Evolutionary conservation across 2,329 filamentous ascomycete genomes (phyloP).

Genomic region (Epichloe hybrida): DNA sequence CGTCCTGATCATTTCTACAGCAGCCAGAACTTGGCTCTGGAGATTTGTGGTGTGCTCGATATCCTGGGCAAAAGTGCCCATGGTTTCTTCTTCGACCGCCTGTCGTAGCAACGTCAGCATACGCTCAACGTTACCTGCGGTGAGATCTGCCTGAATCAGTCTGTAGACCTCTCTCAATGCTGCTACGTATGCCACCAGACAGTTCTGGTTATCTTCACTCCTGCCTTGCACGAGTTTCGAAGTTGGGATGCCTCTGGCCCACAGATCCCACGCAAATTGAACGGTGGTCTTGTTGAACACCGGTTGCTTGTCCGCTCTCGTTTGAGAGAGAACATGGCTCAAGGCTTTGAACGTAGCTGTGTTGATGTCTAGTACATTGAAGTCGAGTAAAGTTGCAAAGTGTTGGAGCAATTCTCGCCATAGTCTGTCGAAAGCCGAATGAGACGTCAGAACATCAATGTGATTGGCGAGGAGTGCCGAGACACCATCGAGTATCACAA

Average conservation of each 20-base stretch:
- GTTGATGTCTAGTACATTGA: constrained; percentile 54
- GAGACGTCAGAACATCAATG: constrained; percentile 54
- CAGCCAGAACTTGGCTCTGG: constrained; percentile 55
- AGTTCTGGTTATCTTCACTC: constrained; percentile 58
- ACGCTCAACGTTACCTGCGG: constrained; percentile 45
- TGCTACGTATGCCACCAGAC: constrained; percentile 71
- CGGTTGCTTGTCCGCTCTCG: constrained; percentile 26
- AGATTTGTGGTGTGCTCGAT: constrained; percentile 60
- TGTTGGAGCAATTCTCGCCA: constrained; percentile 64
- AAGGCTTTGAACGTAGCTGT: constrained; percentile 58
- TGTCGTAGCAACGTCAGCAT: constrained; percentile 59
- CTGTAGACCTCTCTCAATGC: constrained; percentile 66
- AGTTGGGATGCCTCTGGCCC: constrained; percentile 52
- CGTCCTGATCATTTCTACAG: constrained; percentile 53
- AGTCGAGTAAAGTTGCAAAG: constrained; percentile 49
- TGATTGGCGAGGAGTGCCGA: constrained; percentile 64
- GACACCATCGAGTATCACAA: constrained; percentile 59
- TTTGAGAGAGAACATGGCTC: constrained; percentile 45
- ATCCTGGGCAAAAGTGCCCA: constrained; percentile 56
- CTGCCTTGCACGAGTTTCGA: constrained; percentile 22
- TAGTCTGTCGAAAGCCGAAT: constrained; percentile 53
- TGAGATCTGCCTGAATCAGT: constrained; percentile 52
- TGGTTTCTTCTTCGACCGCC: constrained; percentile 57
- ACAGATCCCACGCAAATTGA: constrained; percentile 53
- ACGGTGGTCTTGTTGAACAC: constrained; percentile 39